Conservation (phyloP, 176 grass and related monocot genomes). For the Eleusine coracana region DNA sequence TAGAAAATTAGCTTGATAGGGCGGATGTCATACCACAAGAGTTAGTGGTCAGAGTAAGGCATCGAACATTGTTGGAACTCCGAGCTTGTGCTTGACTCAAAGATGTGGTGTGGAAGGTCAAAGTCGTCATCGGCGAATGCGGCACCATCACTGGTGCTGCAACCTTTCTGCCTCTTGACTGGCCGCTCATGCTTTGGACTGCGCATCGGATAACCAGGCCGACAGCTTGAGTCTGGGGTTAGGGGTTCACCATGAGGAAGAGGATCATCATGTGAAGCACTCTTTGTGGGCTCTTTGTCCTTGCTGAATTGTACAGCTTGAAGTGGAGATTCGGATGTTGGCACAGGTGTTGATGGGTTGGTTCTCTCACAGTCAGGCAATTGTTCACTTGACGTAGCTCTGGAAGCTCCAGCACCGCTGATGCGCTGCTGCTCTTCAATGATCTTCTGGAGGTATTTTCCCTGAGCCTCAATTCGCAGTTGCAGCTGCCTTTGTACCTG, state of each 20-base stretch:
- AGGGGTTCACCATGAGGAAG: conserved; percentile 52
- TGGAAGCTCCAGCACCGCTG: conserved; percentile 1
- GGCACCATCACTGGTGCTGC: background rate
- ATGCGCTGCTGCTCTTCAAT: conserved; percentile 40
- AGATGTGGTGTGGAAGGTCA: conserved; percentile 53
- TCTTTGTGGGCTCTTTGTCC: conserved; percentile 29
- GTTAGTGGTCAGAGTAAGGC: conserved; percentile 30
- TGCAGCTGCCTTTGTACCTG: conserved; percentile 45
- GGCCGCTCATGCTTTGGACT: conserved; percentile 54
- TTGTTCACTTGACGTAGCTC: conserved; percentile 27
- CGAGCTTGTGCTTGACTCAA: conserved; percentile 68
- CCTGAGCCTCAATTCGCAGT: conserved; percentile 74
- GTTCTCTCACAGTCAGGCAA: conserved; percentile 16
- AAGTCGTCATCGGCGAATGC: conserved; percentile 33
- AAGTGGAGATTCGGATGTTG: conserved; percentile 57
- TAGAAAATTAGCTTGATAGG: conserved; percentile 12
- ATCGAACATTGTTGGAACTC: conserved; percentile 55
- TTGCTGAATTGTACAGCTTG: conserved; percentile 34
- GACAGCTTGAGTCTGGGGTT: conserved; percentile 67
- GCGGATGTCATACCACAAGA: background rate
- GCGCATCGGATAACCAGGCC: conserved; percentile 32
- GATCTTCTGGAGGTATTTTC: conserved; percentile 44
- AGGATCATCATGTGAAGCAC: conserved; percentile 50
- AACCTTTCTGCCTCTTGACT: conserved; percentile 34
- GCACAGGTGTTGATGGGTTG: conserved; percentile 52